phyloP scores from a whole-genome alignment of 768 basidiomycete species.

The Lepiota venenata region DNA sequence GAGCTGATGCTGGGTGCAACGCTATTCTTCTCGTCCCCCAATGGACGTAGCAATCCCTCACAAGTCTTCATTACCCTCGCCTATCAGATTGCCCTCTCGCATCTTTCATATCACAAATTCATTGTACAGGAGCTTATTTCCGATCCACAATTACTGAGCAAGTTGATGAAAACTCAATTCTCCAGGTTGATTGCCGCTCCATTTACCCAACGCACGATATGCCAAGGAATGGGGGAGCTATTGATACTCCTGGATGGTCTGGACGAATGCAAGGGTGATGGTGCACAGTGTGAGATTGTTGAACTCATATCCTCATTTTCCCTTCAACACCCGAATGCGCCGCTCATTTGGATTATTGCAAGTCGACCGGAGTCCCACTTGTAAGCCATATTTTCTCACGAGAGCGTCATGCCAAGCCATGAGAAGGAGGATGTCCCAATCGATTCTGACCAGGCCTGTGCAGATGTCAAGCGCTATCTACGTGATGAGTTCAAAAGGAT shows the following conservation, averaged over 20 bases:
- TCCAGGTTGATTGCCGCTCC: conserved; percentile 13
- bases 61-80: conserved; percentile 19
- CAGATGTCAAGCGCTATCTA: conserved; percentile 18
- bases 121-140: conserved; percentile 8
- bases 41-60: not conserved
- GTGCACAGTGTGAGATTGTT: conserved; percentile 15
- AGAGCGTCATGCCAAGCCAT: not conserved
- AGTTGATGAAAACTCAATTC: conserved; percentile 11
- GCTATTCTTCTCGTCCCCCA: conserved; percentile 19
- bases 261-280: conserved; percentile 19
- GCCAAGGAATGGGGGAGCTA: not conserved
- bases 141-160: conserved; percentile 9
- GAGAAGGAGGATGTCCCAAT: conserved; percentile 1
- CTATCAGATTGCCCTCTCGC: conserved; percentile 16
- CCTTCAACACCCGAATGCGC: not conserved
- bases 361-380: conserved; percentile 24
- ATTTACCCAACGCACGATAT: not conserved
- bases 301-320: conserved; percentile 4
- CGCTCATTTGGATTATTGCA: conserved; percentile 22
- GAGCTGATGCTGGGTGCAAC: conserved; percentile 11
- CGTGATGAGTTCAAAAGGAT: conserved; percentile 11
- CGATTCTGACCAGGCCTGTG: conserved; percentile 10
- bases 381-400: conserved; percentile 5
- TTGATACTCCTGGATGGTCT: conserved; percentile 23
- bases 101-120: conserved; percentile 1